These are phyloP conservation scores for Fagopyrum tataricum DNA, from an alignment of 148 eudicot genomes.

Conservation along the genomic window DNA sequence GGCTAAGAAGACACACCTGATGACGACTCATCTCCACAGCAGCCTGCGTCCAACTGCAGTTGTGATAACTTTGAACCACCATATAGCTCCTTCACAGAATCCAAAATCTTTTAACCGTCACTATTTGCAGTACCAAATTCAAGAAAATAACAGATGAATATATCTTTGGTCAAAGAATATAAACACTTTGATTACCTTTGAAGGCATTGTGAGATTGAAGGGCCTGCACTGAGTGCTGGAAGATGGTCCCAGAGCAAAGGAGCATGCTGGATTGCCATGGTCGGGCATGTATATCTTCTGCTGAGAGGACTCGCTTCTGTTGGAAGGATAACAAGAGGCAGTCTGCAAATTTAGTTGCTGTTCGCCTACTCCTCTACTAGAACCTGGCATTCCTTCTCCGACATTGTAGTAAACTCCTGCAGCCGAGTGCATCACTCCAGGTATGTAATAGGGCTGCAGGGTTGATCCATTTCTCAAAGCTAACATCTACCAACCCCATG, in stretches of 20 bases:
- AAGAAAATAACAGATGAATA: neutral
- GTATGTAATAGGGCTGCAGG: constrained; percentile 59
- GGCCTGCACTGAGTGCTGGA: constrained; percentile 7
- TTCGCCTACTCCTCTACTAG: constrained; percentile 9
- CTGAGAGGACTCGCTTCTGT: neutral
- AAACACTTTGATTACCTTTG: neutral
- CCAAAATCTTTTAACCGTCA: neutral
- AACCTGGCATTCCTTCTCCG: constrained; percentile 1
- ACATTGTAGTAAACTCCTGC: constrained; percentile 6
- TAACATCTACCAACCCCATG: constrained; percentile 44
- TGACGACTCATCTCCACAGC: neutral
- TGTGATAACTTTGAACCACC: constrained; percentile 6
- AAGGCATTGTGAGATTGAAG: constrained; percentile 8
- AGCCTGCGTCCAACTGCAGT: neutral
- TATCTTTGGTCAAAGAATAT: neutral
- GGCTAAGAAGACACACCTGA: constrained; percentile 13
- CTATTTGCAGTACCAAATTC: neutral
- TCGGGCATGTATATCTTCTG: neutral
- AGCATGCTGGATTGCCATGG: neutral
- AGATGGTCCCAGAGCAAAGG: constrained; percentile 6
- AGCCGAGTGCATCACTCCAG: constrained; percentile 45
- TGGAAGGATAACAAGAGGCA: neutral
- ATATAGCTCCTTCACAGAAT: constrained; percentile 2
- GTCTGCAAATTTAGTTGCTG: neutral
- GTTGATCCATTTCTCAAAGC: constrained; percentile 76